Conservation (phyloP, 2,329 filamentous ascomycete genomes). For the Colletotrichum sp. region DNA sequence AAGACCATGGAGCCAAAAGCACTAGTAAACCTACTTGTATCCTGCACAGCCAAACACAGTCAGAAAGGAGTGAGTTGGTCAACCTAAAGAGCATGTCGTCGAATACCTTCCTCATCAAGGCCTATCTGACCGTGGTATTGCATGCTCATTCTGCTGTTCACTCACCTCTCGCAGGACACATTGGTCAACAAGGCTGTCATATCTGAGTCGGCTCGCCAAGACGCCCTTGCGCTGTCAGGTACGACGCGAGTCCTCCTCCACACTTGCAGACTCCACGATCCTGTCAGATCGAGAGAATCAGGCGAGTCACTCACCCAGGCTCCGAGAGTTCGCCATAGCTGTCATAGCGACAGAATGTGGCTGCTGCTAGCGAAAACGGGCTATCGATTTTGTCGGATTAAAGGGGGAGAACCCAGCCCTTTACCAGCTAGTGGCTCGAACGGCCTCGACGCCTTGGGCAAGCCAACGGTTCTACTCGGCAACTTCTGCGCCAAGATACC, state of each 20-base stretch:
- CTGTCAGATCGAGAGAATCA: neutral
- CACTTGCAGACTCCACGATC: neutral
- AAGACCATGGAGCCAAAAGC: neutral
- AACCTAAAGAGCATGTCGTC: neutral
- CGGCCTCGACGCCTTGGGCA: neutral
- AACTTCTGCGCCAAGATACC: neutral
- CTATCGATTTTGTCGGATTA: slow-evolving; percentile 2
- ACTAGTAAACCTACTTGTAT: neutral
- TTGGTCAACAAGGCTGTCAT: neutral
- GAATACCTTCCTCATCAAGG: neutral
- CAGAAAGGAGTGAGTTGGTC: neutral
- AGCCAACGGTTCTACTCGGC: neutral
- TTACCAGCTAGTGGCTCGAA: neutral
- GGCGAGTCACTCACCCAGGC: neutral
- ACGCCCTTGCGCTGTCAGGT: neutral
- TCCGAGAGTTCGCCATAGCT: neutral
- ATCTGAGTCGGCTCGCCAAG: neutral
- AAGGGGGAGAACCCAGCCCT: neutral
- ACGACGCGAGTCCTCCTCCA: neutral
- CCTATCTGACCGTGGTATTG: neutral
- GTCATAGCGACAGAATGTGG: slow-evolving; percentile 14
- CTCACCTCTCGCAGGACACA: neutral
- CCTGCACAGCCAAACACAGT: neutral
- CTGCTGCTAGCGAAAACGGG: slow-evolving; percentile 9
- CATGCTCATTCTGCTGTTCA: neutral